A percentile compares a stretch with the other conserved stretches of the same genome.
Evolutionary conservation across 768 basidiomycete species (phyloP).

Genomic region (Cubamyces lactineus): DNA sequence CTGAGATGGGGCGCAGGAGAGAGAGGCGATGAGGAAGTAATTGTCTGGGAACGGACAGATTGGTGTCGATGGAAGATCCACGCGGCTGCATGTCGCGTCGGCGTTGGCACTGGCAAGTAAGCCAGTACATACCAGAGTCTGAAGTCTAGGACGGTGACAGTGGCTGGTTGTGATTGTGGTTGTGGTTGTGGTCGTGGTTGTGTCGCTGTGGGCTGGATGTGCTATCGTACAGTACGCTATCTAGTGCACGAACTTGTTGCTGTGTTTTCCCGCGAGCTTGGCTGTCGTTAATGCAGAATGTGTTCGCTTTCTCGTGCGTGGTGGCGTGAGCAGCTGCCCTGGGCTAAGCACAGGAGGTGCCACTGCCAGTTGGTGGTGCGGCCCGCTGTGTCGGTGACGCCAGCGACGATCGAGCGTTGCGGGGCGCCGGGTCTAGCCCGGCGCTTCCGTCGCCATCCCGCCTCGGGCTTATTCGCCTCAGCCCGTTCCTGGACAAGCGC

Average conservation of each 20-base stretch:
- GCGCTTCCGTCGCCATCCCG: slow-evolving; percentile 8
- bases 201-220: not conserved
- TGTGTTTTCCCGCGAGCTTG: not conserved
- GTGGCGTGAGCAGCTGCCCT: not conserved
- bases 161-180: too few relatives aligned
- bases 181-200: too few relatives aligned
- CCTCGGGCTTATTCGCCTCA: not conserved
- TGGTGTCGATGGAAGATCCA: not conserved
- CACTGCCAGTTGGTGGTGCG: too few relatives aligned
- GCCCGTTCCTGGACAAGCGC: slow-evolving; percentile 6
- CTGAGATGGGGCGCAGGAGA: not conserved
- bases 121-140: too few relatives aligned
- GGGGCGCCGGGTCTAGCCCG: slow-evolving; percentile 4
- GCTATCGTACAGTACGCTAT: slow-evolving; percentile 16
- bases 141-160: too few relatives aligned
- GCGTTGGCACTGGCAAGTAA: too few relatives aligned
- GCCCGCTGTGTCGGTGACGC: slow-evolving; percentile 7
- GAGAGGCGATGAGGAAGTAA: slow-evolving; percentile 1
- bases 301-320: not conserved
- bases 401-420: slow-evolving; percentile 3
- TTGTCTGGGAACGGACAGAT: not conserved
- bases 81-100: not conserved
- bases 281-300: not conserved
- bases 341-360: too few relatives aligned
- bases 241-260: not conserved